Percentiles rank a stretch among this genome's conserved stretches.
Evolutionary conservation across 2,329 filamentous ascomycete species (phyloP).

Genomic region (Sphaerulina vaccinii): DNA sequence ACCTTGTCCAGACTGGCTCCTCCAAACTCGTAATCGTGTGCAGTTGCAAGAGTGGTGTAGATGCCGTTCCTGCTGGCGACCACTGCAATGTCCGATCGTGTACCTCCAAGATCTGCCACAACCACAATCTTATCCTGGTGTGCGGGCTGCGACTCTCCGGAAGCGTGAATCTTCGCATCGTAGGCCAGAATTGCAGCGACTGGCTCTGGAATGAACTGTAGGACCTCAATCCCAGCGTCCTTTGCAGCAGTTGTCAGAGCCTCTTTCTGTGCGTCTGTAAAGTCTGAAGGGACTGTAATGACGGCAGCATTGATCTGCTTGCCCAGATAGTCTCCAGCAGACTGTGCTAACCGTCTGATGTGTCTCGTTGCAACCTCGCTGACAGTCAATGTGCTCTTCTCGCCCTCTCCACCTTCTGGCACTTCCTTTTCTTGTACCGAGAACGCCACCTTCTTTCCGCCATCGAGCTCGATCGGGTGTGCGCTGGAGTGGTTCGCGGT

Average conservation of each 20-base stretch:
- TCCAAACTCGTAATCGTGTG: constrained; percentile 92
- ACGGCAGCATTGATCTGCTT: constrained; percentile 94
- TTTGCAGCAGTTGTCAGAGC: constrained; percentile 76
- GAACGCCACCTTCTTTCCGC: constrained; percentile 67
- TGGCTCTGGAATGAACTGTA: constrained; percentile 91
- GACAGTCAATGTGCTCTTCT: constrained; percentile 67
- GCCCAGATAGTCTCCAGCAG: constrained; percentile 88
- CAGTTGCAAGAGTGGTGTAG: constrained; percentile 90
- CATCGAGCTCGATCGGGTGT: constrained; percentile 74
- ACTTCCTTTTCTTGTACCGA: constrained; percentile 65
- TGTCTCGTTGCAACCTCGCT: constrained; percentile 82
- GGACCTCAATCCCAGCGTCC: constrained; percentile 78
- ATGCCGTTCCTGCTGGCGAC: constrained; percentile 90
- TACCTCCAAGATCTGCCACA: constrained; percentile 90
- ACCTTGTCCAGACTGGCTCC: constrained; percentile 85
- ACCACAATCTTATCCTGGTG: constrained; percentile 84
- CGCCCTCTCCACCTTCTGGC: constrained; percentile 48
- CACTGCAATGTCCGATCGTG: constrained; percentile 85
- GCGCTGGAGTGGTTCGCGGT: constrained; percentile 91
- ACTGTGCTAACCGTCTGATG: constrained; percentile 74
- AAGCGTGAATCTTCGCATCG: constrained; percentile 59
- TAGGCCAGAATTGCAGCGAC: constrained; percentile 87
- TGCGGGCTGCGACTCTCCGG: constrained; percentile 63
- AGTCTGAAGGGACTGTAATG: constrained; percentile 91
- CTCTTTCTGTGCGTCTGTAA: constrained; percentile 79